Conservation (phyloP, 106 monocot species). For the Dendrobium officinale region DNA sequence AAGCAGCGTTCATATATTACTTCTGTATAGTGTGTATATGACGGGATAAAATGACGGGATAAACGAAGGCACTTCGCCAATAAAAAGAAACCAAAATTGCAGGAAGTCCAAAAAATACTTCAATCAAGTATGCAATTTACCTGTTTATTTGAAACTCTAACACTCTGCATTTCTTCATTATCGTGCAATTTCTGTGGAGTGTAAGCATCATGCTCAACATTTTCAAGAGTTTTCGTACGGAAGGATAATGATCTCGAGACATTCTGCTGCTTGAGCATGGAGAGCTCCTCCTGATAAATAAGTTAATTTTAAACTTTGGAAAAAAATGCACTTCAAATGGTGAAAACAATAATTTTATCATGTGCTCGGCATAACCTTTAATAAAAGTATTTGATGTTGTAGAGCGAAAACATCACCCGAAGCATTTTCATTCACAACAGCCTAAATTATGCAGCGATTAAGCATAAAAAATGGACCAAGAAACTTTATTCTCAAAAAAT, state of each 20-base stretch:
- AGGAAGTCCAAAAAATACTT: not conserved
- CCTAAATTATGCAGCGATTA: conserved; percentile 28
- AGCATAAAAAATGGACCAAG: not conserved
- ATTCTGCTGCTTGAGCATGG: conserved; percentile 62
- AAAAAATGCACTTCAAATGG: not conserved
- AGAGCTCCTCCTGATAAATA: conserved; percentile 63
- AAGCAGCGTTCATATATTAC: not conserved
- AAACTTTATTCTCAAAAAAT: not conserved
- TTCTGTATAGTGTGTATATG: not conserved
- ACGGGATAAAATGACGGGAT: not conserved
- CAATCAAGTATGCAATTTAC: conserved; percentile 23
- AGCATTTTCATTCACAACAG: conserved; percentile 88
- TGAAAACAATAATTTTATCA: not conserved
- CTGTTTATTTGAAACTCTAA: conserved; percentile 59
- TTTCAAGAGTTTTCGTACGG: conserved; percentile 26
- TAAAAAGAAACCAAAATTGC: not conserved
- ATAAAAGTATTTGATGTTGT: conserved; percentile 64
- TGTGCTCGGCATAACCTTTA: conserved; percentile 49
- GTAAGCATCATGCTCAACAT: conserved; percentile 21
- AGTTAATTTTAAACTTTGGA: not conserved
- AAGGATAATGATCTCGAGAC: conserved; percentile 71
- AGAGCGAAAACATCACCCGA: conserved; percentile 62
- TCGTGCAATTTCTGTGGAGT: conserved; percentile 2
- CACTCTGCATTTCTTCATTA: conserved; percentile 18
- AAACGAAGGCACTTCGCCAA: not conserved